Evolutionary conservation across 345 rosid genomes (phyloP).

Genomic region (Brassica juncea): DNA sequence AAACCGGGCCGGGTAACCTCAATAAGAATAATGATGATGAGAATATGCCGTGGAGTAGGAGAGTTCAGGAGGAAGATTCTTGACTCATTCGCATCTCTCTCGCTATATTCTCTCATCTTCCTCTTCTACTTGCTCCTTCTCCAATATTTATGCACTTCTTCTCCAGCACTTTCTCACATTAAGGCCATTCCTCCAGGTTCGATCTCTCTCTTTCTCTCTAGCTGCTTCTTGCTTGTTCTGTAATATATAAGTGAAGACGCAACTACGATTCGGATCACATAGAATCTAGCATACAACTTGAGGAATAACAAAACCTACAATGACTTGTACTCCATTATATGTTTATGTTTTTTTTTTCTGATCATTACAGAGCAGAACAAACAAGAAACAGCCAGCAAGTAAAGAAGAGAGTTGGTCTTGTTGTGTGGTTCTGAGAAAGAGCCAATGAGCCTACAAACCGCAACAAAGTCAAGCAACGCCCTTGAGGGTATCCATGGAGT

Average conservation of each 20-base stretch:
- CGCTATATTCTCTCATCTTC: constrained; percentile 29
- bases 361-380: constrained; percentile 15
- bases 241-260: background rate
- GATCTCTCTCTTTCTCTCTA: background rate
- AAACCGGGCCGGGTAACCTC: constrained; percentile 13
- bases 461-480: constrained; percentile 51
- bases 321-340: background rate
- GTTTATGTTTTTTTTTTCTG: background rate
- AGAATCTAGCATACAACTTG: background rate
- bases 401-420: constrained; percentile 6
- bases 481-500: constrained; percentile 79
- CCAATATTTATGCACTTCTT: constrained; percentile 24
- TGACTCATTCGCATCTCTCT: constrained; percentile 42
- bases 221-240: background rate
- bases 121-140: background rate
- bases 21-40: background rate
- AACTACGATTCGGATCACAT: background rate
- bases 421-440: constrained; percentile 15
- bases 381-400: constrained; percentile 37
- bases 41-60: constrained; percentile 37
- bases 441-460: constrained; percentile 55
- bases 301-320: background rate
- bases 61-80: constrained; percentile 39
- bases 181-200: constrained; percentile 35
- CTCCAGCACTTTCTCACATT: background rate